Base-by-base conservation (phyloP, 192 early-diverging fungal species). In the Coemansia sp. region DNA sequence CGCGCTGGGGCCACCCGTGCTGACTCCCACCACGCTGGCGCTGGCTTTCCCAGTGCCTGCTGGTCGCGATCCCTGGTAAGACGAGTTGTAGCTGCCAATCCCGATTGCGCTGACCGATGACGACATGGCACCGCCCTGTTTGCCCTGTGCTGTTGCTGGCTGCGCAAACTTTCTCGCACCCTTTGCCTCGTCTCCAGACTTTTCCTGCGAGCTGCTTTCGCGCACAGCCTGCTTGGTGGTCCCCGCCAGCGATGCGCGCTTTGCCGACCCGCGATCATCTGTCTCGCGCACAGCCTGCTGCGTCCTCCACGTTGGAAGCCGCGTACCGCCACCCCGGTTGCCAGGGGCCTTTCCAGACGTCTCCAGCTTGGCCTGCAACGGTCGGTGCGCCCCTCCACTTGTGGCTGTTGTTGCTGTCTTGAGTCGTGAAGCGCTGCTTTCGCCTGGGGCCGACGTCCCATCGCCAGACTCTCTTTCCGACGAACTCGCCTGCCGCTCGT, bases 101-200 rank as follows among this genome's bases (percentile, higher is more conserved):
- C 69, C 69, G 34, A 73, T 61, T 13, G 69, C 69, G 23, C 69
- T 73, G 18, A 53, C 69, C 7, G 69, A 65, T 14, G 69, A 73
- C 18, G 63, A 56, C 16, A 60, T 51, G 27, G 51, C 47, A 33
- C 46, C 25, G 19, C 34, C 43, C 43, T 12, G 19, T 25, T 38
- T 19, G 52, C 21, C n/a, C n/a, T n/a, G n/a, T n/a, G n/a, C n/a
- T n/a, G n/a, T n/a, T n/a, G n/a, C n/a, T n/a, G n/a, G n/a, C n/a
- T n/a, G n/a, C n/a, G n/a, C n/a, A n/a, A n/a, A n/a, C n/a, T n/a
- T n/a, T 51, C 46, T 33, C 30, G 46, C 30, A 17, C 35, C 44
- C 19, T 52, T 60, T 16, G 40, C 29, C 32, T 73, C 54, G 31
- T 56, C 63, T 17, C 62, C 47, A 6, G 56, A 44, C 39, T 47